phyloP scores from a whole-genome alignment of 2,329 filamentous ascomycete species.

The Fusarium robinianum region DNA sequence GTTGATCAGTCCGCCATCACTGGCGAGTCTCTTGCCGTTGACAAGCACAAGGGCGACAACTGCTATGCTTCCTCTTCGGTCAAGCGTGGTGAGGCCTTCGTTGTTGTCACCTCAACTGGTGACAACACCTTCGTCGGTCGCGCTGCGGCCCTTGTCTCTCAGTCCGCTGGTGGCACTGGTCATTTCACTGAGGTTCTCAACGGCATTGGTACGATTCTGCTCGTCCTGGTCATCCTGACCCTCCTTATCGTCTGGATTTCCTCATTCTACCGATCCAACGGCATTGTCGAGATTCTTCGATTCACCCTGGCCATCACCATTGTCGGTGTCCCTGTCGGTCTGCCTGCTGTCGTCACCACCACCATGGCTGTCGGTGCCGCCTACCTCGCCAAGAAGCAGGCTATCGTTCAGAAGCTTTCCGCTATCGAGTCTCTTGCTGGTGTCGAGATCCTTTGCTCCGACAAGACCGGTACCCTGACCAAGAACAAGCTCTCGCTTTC shows the following conservation, averaged over 20 bases:
- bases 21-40: slow-evolving; percentile 87
- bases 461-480: slow-evolving; percentile 92
- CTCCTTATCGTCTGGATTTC: slow-evolving; percentile 83
- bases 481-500: slow-evolving; percentile 91
- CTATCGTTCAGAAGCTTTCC: slow-evolving; percentile 89
- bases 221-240: slow-evolving; percentile 79
- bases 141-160: slow-evolving; percentile 82
- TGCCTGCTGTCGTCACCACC: slow-evolving; percentile 89
- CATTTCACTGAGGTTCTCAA: slow-evolving; percentile 93
- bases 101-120: slow-evolving; percentile 82
- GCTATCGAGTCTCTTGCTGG: slow-evolving; percentile 91
- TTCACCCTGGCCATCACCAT: slow-evolving; percentile 90
- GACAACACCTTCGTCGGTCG: slow-evolving; percentile 91
- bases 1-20: slow-evolving; percentile 93
- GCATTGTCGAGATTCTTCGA: slow-evolving; percentile 76
- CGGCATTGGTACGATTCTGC: slow-evolving; percentile 79
- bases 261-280: slow-evolving; percentile 85
- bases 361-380: slow-evolving; percentile 94
- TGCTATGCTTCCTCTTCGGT: slow-evolving; percentile 86
- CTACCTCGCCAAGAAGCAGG: slow-evolving; percentile 89
- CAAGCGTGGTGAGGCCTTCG: slow-evolving; percentile 86
- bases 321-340: slow-evolving; percentile 90
- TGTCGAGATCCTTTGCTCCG: slow-evolving; percentile 91
- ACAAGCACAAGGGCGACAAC: slow-evolving; percentile 81
- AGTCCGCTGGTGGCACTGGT: slow-evolving; percentile 73